These are phyloP conservation scores for Echium plantagineum DNA, from an alignment of 257 asterid species.

Conservation along the genomic window DNA sequence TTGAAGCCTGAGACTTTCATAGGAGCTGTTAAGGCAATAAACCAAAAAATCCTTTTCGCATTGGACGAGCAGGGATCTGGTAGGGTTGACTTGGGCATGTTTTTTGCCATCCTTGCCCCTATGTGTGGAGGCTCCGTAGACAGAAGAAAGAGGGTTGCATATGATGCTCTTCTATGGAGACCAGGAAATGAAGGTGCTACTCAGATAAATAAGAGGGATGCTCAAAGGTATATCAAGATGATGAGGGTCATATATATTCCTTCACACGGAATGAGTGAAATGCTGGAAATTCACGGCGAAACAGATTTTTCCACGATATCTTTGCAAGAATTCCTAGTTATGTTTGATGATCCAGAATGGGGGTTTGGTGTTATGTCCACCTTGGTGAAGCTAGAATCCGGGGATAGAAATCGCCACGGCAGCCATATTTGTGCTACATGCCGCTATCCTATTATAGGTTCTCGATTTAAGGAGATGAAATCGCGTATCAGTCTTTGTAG, in stretches of 20 bases:
- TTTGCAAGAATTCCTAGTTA: conserved; percentile 43
- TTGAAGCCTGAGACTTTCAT: conserved; percentile 92
- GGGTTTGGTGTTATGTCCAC: conserved; percentile 73
- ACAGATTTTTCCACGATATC: conserved; percentile 43
- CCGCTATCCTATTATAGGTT: conserved; percentile 77
- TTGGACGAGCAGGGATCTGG: conserved; percentile 85
- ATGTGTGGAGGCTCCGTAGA: conserved; percentile 75
- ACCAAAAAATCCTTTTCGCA: conserved; percentile 70
- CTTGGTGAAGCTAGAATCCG: conserved; percentile 62
- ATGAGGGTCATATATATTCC: conserved; percentile 80
- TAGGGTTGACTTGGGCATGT: conserved; percentile 82
- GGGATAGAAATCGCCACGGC: conserved; percentile 93
- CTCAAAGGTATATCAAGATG: conserved; percentile 50
- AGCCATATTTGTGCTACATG: conserved; percentile 74
- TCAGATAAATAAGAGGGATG: conserved; percentile 71
- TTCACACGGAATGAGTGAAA: conserved; percentile 65
- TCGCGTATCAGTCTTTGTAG: conserved; percentile 65
- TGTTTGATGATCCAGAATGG: conserved; percentile 94
- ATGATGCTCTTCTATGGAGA: conserved; percentile 82
- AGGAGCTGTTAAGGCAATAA: conserved; percentile 87
- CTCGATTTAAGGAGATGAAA: conserved; percentile 84
- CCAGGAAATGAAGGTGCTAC: conserved; percentile 68
- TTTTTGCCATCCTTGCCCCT: conserved; percentile 80
- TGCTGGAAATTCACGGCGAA: conserved; percentile 75
- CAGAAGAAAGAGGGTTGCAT: conserved; percentile 70